Percentiles rank a stretch among this genome's conserved stretches.
These are phyloP conservation scores for Aureoboletus auriporus DNA, from an alignment of 768 basidiomycete genomes.

Conservation along the genomic window DNA sequence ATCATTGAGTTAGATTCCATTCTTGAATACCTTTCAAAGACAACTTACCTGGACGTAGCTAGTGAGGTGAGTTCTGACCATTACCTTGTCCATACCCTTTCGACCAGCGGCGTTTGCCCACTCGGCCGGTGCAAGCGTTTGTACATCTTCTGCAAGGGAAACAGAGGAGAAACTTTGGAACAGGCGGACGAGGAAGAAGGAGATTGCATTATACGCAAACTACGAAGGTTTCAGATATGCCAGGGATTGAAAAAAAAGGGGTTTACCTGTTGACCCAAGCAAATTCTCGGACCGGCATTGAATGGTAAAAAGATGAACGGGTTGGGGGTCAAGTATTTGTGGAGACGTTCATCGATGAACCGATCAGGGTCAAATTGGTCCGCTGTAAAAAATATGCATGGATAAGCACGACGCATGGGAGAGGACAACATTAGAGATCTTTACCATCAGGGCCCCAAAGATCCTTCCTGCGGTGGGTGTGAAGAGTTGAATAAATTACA, in stretches of 20 bases:
- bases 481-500: constrained; percentile 41
- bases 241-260: neutral
- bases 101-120: too few relatives aligned
- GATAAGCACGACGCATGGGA: neutral
- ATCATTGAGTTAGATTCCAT: neutral
- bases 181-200: too few relatives aligned
- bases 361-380: constrained; percentile 61
- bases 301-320: constrained; percentile 48
- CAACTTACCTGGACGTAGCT: constrained; percentile 45
- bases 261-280: constrained; percentile 35
- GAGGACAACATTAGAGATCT: neutral
- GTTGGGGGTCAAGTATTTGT: constrained; percentile 52
- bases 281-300: constrained; percentile 37
- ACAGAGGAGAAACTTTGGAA: too few relatives aligned
- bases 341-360: constrained; percentile 58
- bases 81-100: constrained; percentile 23
- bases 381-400: constrained; percentile 30
- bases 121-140: too few relatives aligned
- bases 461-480: constrained; percentile 50
- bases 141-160: too few relatives aligned
- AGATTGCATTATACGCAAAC: too few relatives aligned
- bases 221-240: neutral
- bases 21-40: neutral
- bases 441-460: constrained; percentile 53
- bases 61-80: constrained; percentile 49